These are phyloP conservation scores for Corymbia calophylla DNA, from an alignment of 441 rosid species.

Conservation along the genomic window DNA sequence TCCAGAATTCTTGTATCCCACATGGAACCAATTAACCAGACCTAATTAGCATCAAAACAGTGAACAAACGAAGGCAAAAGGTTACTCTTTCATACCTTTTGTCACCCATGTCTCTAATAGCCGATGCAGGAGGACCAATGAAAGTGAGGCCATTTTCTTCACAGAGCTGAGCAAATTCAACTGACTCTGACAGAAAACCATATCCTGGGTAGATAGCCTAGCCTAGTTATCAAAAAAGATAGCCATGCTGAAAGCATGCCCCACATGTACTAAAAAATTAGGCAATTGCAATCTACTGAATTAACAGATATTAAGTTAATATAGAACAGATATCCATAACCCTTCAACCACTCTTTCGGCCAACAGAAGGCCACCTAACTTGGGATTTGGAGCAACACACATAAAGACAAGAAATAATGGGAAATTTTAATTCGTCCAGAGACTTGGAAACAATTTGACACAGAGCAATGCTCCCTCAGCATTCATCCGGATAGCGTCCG, in stretches of 20 bases:
- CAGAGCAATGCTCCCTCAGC: not conserved
- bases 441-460: not conserved
- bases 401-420: not conserved
- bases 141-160: slow-evolving; percentile 68
- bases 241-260: slow-evolving; percentile 9
- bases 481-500: not conserved
- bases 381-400: not conserved
- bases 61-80: not conserved
- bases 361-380: not conserved
- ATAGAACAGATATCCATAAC: not conserved
- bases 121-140: slow-evolving; percentile 89
- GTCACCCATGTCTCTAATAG: slow-evolving; percentile 95
- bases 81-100: slow-evolving; percentile 45
- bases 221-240: slow-evolving; percentile 15
- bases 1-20: not conserved
- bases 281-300: not conserved
- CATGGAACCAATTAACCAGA: not conserved
- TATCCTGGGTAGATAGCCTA: slow-evolving; percentile 94
- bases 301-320: not conserved
- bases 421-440: not conserved
- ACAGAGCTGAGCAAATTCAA: slow-evolving; percentile 78
- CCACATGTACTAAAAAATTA: not conserved
- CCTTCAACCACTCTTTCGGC: not conserved
- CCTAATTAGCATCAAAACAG: not conserved
- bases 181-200: slow-evolving; percentile 86